Percentiles rank a stretch among this genome's conserved stretches.
These are phyloP conservation scores for Vitis hybrid DNA, from an alignment of 177 flowering plant genomes.

Conservation along the genomic window DNA sequence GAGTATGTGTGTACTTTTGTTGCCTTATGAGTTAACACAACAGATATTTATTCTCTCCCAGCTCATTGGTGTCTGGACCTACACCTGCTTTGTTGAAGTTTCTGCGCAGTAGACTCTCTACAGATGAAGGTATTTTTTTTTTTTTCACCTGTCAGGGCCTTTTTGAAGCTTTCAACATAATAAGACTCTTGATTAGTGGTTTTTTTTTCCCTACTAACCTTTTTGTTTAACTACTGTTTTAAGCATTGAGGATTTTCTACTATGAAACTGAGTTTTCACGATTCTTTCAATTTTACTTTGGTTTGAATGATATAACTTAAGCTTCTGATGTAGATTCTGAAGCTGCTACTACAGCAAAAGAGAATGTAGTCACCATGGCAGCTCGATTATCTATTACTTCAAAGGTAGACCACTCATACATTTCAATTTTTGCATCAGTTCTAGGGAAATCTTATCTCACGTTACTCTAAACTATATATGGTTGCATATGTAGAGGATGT, in stretches of 20 bases:
- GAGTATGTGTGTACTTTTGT: slow-evolving; percentile 2
- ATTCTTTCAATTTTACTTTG: not conserved
- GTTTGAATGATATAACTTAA: not conserved
- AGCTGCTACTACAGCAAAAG: slow-evolving; percentile 42
- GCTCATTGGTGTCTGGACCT: slow-evolving; percentile 89
- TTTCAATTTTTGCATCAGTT: too few relatives aligned
- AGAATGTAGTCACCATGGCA: slow-evolving; percentile 64
- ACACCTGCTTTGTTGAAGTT: slow-evolving; percentile 71
- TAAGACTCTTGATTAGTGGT: not conserved
- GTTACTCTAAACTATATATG: too few relatives aligned
- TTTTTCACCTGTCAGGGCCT: not conserved
- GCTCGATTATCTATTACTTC: slow-evolving; percentile 70
- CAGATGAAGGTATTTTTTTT: slow-evolving; percentile 56
- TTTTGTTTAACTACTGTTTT: not conserved
- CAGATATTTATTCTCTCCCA: slow-evolving; percentile 33
- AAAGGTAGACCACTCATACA: slow-evolving; percentile 45
- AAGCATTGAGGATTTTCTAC: not conserved
- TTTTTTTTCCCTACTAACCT: not conserved
- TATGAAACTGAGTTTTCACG: not conserved
- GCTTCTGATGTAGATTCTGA: slow-evolving; percentile 48
- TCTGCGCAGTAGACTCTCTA: slow-evolving; percentile 83
- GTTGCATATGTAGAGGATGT: too few relatives aligned
- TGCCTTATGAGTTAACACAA: slow-evolving; percentile 6
- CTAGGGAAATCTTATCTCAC: too few relatives aligned
- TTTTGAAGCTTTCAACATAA: slow-evolving; percentile 3